Evolutionary conservation across 352 stramenopile genomes (phyloP).

Genomic region (Globisporangium okanoganense): DNA sequence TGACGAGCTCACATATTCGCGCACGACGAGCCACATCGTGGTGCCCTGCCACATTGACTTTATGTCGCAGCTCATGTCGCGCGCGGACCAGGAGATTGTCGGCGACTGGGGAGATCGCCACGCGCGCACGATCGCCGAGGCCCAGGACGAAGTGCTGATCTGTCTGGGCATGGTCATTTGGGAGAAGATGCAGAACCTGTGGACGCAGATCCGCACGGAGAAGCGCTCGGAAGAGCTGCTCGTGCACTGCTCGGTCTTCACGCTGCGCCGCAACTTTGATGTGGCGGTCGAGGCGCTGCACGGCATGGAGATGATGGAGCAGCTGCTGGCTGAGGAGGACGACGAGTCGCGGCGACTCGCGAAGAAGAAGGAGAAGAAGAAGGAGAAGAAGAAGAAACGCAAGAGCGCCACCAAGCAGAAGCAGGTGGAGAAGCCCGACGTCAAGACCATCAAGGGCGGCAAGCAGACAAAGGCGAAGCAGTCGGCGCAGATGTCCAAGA

Average conservation of each 20-base stretch:
- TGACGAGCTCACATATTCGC: constrained; percentile 80
- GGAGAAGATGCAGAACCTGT: constrained; percentile 85
- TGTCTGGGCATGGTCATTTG: constrained; percentile 87
- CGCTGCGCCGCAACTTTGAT: constrained; percentile 80
- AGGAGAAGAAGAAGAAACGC: constrained; percentile 89
- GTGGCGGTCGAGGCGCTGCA: constrained; percentile 79
- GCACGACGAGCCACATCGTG: constrained; percentile 76
- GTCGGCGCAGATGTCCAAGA: constrained; percentile 16
- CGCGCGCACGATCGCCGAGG: constrained; percentile 78
- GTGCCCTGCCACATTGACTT: constrained; percentile 85
- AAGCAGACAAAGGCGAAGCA: constrained; percentile 28
- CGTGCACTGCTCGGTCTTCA: constrained; percentile 73
- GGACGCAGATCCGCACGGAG: constrained; percentile 70
- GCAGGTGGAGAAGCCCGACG: constrained; percentile 27
- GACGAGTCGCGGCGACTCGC: constrained; percentile 68
- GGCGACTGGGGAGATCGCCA: constrained; percentile 82
- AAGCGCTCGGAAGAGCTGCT: constrained; percentile 78
- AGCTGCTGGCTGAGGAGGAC: constrained; percentile 79
- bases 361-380: constrained; percentile 87
- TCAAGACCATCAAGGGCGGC: constrained; percentile 22
- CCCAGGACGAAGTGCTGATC: constrained; percentile 84
- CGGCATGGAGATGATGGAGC: constrained; percentile 86
- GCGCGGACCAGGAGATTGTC: constrained; percentile 79
- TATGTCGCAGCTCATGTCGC: constrained; percentile 81
- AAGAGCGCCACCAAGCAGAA: constrained; percentile 78